Percentiles rank a stretch among this genome's conserved stretches.
Evolutionary conservation across 108 stramenopile genomes (phyloP).

Genomic region (Pseudonitzschia delicatissima): DNA sequence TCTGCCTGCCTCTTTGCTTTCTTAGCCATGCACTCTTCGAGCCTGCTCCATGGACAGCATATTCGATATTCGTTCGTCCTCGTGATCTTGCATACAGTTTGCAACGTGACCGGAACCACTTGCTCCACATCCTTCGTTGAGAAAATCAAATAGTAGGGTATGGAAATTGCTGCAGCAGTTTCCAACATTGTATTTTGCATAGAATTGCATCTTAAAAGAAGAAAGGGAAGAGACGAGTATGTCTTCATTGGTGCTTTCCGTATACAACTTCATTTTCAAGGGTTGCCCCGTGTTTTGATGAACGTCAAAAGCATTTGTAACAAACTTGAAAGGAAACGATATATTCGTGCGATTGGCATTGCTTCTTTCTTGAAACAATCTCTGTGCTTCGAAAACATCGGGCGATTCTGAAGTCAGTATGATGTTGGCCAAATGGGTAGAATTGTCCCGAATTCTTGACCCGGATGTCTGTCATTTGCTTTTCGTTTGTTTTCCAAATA

Average conservation of each 20-base stretch:
- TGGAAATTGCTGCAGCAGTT: slow-evolving; percentile 56
- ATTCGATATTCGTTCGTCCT: slow-evolving; percentile 38
- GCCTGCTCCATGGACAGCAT: slow-evolving; percentile 40
- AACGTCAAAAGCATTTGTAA: slow-evolving; percentile 35
- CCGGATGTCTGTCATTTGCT: neutral
- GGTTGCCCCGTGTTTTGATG: slow-evolving; percentile 36
- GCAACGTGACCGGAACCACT: slow-evolving; percentile 9
- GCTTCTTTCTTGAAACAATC: neutral
- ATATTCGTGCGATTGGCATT: neutral
- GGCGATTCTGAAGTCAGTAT: slow-evolving; percentile 41
- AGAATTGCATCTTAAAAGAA: slow-evolving; percentile 36
- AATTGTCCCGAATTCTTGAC: neutral
- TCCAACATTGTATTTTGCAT: slow-evolving; percentile 28
- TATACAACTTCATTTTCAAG: neutral
- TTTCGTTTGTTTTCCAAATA: slow-evolving; percentile 15
- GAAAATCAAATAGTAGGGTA: slow-evolving; percentile 37
- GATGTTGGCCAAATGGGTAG: slow-evolving; percentile 11
- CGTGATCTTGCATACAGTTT: slow-evolving; percentile 45
- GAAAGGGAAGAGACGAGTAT: slow-evolving; percentile 40
- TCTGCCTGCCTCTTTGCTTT: neutral
- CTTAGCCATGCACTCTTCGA: slow-evolving; percentile 26
- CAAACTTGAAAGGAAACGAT: slow-evolving; percentile 28
- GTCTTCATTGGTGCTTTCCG: slow-evolving; percentile 15
- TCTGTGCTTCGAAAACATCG: slow-evolving; percentile 19
- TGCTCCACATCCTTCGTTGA: slow-evolving; percentile 44